phyloP scores from a whole-genome alignment of 306 rosid genomes.

The Dryas alaskensis region DNA sequence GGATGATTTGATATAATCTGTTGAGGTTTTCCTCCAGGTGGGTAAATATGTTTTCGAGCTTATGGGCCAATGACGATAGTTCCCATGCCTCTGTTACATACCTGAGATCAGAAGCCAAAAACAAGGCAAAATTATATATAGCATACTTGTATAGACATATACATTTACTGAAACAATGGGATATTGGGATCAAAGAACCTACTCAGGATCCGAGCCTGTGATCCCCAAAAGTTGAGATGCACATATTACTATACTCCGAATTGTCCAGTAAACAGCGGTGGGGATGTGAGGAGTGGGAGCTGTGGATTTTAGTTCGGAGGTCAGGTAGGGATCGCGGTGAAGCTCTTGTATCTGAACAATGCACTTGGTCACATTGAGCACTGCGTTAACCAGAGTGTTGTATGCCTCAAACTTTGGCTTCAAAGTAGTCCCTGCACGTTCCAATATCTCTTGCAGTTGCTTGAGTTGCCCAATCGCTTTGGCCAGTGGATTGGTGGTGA shows the following conservation, averaged over 20 bases:
- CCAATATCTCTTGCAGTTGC: constrained; percentile 49
- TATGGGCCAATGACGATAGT: constrained; percentile 60
- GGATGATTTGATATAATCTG: not conserved
- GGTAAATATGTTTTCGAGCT: constrained; percentile 44
- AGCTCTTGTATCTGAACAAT: constrained; percentile 49
- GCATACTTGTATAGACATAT: not conserved
- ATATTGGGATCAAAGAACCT: constrained; percentile 2
- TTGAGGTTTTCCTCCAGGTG: constrained; percentile 37
- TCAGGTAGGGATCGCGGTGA: constrained; percentile 39
- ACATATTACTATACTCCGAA: constrained; percentile 45
- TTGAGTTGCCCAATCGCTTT: constrained; percentile 48
- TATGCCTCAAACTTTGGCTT: constrained; percentile 48
- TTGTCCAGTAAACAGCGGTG: constrained; percentile 64
- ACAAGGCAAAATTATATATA: not conserved
- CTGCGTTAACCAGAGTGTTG: constrained; percentile 33
- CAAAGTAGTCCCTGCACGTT: constrained; percentile 29
- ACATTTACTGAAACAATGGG: too few species aligned
- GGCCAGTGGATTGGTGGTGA: constrained; percentile 48
- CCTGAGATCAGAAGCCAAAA: constrained; percentile 30
- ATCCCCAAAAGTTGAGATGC: constrained; percentile 50
- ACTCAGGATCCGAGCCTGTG: constrained; percentile 46
- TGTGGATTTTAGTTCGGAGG: constrained; percentile 25
- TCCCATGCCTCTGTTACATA: constrained; percentile 64
- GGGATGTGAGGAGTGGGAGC: constrained; percentile 38
- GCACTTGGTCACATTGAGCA: constrained; percentile 47